These are phyloP conservation scores for Eimeria falciformis DNA, from an alignment of 169 alveolate genomes.

Conservation along the genomic window DNA sequence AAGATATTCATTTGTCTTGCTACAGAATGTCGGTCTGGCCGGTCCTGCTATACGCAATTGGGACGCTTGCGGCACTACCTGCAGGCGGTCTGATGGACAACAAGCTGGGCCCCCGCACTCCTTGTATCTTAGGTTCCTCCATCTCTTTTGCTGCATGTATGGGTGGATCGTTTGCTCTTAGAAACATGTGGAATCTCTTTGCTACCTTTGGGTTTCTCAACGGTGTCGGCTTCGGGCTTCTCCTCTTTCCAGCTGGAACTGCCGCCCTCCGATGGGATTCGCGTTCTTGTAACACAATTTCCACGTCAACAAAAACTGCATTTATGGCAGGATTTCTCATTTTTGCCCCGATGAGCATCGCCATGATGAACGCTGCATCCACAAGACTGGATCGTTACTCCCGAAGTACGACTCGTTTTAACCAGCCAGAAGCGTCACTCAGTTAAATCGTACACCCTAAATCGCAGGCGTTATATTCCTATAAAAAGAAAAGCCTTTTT, in stretches of 20 bases:
- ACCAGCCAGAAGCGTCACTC: too few species aligned
- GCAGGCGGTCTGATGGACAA: not conserved
- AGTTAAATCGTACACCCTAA: too few species aligned
- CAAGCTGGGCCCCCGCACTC: not conserved
- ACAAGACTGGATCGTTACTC: too few species aligned
- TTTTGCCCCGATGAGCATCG: not conserved
- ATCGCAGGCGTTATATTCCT: too few species aligned
- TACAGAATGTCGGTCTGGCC: not conserved
- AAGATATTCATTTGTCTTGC: not conserved
- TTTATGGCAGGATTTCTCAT: not conserved
- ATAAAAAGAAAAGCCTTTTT: too few species aligned
- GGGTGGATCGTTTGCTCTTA: not conserved
- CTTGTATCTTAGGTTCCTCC: not conserved
- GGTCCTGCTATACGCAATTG: not conserved
- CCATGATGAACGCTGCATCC: not conserved
- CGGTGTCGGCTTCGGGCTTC: slow-evolving; percentile 4
- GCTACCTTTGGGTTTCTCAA: not conserved
- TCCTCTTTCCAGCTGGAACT: slow-evolving; percentile 1
- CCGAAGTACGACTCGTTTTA: too few species aligned
- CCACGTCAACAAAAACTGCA: not conserved
- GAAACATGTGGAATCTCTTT: not conserved
- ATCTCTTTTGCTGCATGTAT: not conserved
- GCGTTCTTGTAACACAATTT: not conserved
- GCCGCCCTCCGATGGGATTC: slow-evolving; percentile 16
- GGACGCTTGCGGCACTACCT: not conserved